A percentile compares a stretch with the other conserved stretches of the same genome.
phyloP scores from a whole-genome alignment of 768 basidiomycete species.

The Termitomyces sp. region DNA sequence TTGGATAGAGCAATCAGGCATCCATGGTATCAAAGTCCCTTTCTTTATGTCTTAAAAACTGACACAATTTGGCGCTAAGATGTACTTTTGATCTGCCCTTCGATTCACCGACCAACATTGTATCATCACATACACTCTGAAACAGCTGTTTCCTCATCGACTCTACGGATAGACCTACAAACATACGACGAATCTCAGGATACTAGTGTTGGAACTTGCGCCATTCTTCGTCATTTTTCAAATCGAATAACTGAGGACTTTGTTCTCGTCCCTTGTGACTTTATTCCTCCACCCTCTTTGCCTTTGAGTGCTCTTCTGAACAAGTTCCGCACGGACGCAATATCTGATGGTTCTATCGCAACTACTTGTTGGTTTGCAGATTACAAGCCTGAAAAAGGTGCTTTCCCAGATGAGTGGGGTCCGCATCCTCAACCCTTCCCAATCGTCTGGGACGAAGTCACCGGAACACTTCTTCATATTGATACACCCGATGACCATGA shows the following conservation, averaged over 20 bases:
- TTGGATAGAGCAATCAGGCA: conserved; percentile 86
- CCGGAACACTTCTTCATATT: conserved; percentile 65
- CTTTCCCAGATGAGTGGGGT: conserved; percentile 65
- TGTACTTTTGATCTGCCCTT: conserved; percentile 81
- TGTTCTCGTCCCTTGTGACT: conserved; percentile 87
- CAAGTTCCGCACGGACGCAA: conserved; percentile 71
- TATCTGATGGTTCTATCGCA: conserved; percentile 56
- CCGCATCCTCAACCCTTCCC: conserved; percentile 34
- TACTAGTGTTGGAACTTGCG: conserved; percentile 61
- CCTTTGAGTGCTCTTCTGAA: conserved; percentile 67
- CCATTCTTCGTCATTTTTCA: conserved; percentile 73
- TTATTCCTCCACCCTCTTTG: conserved; percentile 73
- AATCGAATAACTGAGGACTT: conserved; percentile 78
- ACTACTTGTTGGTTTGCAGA: conserved; percentile 62
- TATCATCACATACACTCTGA: conserved; percentile 84
- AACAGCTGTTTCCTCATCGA: conserved; percentile 46
- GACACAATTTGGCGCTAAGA: conserved; percentile 38
- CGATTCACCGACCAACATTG: conserved; percentile 66
- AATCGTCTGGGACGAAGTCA: conserved; percentile 63
- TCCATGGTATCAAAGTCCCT: conserved; percentile 50
- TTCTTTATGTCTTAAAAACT: background rate
- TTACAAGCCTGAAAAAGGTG: conserved; percentile 45
- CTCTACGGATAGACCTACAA: conserved; percentile 71
- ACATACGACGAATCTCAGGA: conserved; percentile 73
- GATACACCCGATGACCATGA: conserved; percentile 68